phyloP scores from a whole-genome alignment of 2,329 filamentous ascomycete species.

The Alternaria arborescens region DNA sequence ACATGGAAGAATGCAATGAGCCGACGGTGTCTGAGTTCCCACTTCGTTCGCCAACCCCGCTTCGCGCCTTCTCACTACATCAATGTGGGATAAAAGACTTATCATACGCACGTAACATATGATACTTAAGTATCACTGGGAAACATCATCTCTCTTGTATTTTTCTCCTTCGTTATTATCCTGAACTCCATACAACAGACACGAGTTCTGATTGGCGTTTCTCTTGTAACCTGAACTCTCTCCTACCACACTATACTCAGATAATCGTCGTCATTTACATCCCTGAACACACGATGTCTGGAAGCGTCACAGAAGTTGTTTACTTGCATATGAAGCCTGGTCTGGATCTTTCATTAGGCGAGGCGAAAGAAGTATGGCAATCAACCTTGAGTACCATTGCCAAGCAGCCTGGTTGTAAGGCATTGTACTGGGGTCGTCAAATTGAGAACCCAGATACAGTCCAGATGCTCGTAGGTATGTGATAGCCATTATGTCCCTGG shows the following conservation, averaged over 20 bases:
- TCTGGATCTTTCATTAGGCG: constrained; percentile 30
- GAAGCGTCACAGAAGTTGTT: constrained; percentile 51
- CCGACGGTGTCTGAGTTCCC: background rate
- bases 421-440: constrained; percentile 48
- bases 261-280: background rate
- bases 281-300: constrained; percentile 26
- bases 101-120: background rate
- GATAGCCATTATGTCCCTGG: constrained; percentile 29
- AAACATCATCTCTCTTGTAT: background rate
- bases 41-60: background rate
- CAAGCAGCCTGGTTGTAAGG: constrained; percentile 48
- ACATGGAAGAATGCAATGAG: too few relatives aligned
- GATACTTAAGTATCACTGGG: background rate
- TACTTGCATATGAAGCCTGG: constrained; percentile 51
- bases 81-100: constrained; percentile 1
- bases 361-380: constrained; percentile 43
- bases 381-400: constrained; percentile 46
- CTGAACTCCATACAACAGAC: background rate
- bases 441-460: constrained; percentile 52
- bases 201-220: background rate
- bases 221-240: background rate
- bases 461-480: constrained; percentile 54
- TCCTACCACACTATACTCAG: background rate
- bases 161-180: background rate
- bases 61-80: background rate